A percentile compares a stretch with the other conserved stretches of the same genome.
These are phyloP conservation scores for Talaromyces liani DNA, from an alignment of 495 filamentous ascomycete genomes.

Conservation along the genomic window DNA sequence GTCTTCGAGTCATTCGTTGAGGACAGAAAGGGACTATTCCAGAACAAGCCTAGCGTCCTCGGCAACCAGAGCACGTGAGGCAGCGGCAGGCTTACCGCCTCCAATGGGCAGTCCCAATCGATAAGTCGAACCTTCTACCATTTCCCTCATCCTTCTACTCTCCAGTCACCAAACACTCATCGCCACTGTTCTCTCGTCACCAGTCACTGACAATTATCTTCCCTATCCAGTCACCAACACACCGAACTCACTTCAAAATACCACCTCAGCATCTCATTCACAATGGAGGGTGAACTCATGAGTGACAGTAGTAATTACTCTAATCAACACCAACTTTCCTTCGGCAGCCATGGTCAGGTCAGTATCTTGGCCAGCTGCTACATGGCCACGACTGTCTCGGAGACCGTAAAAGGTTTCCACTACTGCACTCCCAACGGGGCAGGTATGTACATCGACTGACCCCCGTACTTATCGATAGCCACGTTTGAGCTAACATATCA, in stretches of 20 bases:
- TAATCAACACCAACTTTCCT: constrained; percentile 40
- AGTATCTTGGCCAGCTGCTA: constrained; percentile 86
- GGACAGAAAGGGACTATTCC: background rate
- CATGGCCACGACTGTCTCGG: constrained; percentile 45
- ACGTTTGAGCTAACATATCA: background rate
- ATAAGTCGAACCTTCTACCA: background rate
- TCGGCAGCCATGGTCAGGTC: constrained; percentile 41
- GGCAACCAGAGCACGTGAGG: background rate
- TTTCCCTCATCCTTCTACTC: background rate
- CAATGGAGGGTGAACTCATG: constrained; percentile 53
- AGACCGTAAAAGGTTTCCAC: constrained; percentile 72
- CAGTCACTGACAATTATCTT: background rate
- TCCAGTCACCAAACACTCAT: background rate
- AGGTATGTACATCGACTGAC: constrained; percentile 39
- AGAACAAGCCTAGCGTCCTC: background rate
- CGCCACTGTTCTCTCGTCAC: background rate
- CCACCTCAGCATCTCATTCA: constrained; percentile 8
- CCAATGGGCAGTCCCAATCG: background rate
- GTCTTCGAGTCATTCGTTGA: no score
- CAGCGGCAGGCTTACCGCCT: background rate
- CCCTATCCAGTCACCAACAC: background rate
- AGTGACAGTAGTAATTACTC: constrained; percentile 62
- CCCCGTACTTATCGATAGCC: background rate
- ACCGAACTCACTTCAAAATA: background rate
- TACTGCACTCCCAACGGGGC: constrained; percentile 85